Percentiles rank a stretch among this genome's conserved stretches.
Evolutionary conservation across 495 filamentous ascomycete species (phyloP).

Genomic region (Xylaria palmicola): DNA sequence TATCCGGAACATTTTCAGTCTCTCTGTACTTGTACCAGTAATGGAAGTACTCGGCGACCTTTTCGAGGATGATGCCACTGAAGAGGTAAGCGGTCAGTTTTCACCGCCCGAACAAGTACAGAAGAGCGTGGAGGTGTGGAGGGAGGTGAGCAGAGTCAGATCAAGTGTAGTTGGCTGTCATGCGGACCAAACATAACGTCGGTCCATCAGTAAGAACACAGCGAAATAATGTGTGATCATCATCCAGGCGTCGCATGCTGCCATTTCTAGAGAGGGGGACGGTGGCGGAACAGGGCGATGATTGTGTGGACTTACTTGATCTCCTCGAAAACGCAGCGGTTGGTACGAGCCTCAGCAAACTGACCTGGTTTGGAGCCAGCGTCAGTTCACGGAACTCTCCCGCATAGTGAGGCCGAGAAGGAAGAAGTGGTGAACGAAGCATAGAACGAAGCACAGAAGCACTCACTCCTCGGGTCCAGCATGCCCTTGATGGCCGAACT

Average conservation of each 20-base stretch:
- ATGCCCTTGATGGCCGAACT: conserved; percentile 80
- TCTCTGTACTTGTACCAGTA: conserved; percentile 83
- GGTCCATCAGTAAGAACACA: conserved; percentile 44
- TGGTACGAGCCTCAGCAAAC: conserved; percentile 68
- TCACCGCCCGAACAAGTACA: background rate
- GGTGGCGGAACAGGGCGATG: background rate
- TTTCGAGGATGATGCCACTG: conserved; percentile 81
- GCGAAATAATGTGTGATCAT: conserved; percentile 42
- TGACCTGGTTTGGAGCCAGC: conserved; percentile 47
- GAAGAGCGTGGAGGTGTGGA: background rate
- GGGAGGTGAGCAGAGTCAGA: conserved; percentile 40
- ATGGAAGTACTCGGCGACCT: conserved; percentile 87
- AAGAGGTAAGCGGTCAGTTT: conserved; percentile 11
- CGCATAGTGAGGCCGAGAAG: too few species aligned
- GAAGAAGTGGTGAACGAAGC: too few species aligned
- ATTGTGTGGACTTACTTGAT: conserved; percentile 61
- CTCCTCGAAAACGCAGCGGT: conserved; percentile 65
- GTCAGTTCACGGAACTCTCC: conserved; percentile 7
- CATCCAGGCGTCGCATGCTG: conserved; percentile 23
- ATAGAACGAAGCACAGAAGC: background rate
- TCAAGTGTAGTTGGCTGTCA: conserved; percentile 60
- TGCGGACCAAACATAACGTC: conserved; percentile 35
- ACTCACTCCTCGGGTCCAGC: conserved; percentile 75
- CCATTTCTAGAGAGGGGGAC: background rate
- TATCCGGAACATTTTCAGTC: conserved; percentile 76